Conservation (phyloP, 805 yeast species). For the Nakazawaea pomicola region DNA sequence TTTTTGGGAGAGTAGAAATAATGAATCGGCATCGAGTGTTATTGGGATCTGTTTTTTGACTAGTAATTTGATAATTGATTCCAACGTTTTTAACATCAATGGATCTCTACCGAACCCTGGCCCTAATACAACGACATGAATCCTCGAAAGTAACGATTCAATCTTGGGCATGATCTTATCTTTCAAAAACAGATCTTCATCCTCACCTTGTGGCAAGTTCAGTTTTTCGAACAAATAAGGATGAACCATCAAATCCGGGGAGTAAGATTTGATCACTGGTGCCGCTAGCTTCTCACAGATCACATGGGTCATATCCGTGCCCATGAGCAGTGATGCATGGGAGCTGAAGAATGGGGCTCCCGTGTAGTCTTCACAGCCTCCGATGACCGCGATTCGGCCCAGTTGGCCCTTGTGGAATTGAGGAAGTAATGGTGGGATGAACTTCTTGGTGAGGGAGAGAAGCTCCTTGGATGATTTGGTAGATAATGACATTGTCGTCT, state of each 20-base stretch:
- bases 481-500: conserved; percentile 10
- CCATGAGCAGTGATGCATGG: conserved; percentile 76
- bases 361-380: conserved; percentile 94
- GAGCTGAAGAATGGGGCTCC: conserved; percentile 96
- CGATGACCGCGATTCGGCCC: conserved; percentile 81
- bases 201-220: conserved; percentile 19
- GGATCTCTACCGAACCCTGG: conserved; percentile 91
- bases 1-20: conserved; percentile 57
- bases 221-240: conserved; percentile 63
- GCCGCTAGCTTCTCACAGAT: conserved; percentile 83
- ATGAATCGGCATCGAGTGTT: conserved; percentile 87
- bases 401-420: conserved; percentile 86
- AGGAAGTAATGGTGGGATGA: conserved; percentile 75
- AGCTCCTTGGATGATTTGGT: conserved; percentile 29
- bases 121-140: conserved; percentile 83
- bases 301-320: conserved; percentile 85
- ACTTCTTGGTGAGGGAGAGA: conserved; percentile 40
- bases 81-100: conserved; percentile 56
- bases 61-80: conserved; percentile 52
- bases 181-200: conserved; percentile 29
- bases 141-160: conserved; percentile 48
- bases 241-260: conserved; percentile 95
- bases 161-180: conserved; percentile 51
- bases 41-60: conserved; percentile 58
- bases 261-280: conserved; percentile 74